These are phyloP conservation scores for Metschnikowia drakensbergensis DNA, from an alignment of 805 yeast genomes.

Conservation along the genomic window DNA sequence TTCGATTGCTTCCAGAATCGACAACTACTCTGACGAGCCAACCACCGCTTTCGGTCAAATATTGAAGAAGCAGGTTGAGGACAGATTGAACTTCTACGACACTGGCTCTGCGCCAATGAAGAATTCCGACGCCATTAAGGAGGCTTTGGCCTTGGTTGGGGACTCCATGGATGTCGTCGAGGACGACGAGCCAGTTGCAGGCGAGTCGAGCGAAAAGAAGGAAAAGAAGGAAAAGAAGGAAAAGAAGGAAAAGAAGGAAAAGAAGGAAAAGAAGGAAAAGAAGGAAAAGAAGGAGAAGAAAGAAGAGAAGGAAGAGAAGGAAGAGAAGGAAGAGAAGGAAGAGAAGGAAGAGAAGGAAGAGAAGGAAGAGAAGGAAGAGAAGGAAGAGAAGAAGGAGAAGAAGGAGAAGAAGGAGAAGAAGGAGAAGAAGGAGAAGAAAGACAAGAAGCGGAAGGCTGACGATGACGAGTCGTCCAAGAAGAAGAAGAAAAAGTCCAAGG, in stretches of 20 bases:
- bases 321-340: conserved; percentile 26
- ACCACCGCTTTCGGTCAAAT: conserved; percentile 84
- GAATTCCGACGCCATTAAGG: conserved; percentile 89
- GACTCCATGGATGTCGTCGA: conserved; percentile 30
- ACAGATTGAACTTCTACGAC: conserved; percentile 91
- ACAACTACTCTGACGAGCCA: conserved; percentile 94
- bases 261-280: conserved; percentile 26
- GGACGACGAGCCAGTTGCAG: conserved; percentile 11
- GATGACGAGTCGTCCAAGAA: conserved; percentile 38
- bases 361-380: conserved; percentile 26
- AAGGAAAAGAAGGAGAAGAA: conserved; percentile 32
- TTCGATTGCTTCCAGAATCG: conserved; percentile 98
- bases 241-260: conserved; percentile 20
- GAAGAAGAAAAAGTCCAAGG: conserved; percentile 47
- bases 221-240: conserved; percentile 8
- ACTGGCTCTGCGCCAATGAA: conserved; percentile 96
- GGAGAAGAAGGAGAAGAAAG: conserved; percentile 33
- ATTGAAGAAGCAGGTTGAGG: conserved; percentile 95
- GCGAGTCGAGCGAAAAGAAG: conserved; percentile 14
- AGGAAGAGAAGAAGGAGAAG: conserved; percentile 31
- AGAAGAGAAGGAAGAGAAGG: conserved; percentile 32
- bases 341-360: conserved; percentile 29
- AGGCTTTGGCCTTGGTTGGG: conserved; percentile 71
- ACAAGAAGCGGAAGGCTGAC: conserved; percentile 37
- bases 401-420: conserved; percentile 33